Percentiles rank a stretch among this genome's conserved stretches.
These are phyloP conservation scores for Aplosporella prunicola DNA, from an alignment of 2,329 filamentous ascomycete genomes.

Conservation along the genomic window DNA sequence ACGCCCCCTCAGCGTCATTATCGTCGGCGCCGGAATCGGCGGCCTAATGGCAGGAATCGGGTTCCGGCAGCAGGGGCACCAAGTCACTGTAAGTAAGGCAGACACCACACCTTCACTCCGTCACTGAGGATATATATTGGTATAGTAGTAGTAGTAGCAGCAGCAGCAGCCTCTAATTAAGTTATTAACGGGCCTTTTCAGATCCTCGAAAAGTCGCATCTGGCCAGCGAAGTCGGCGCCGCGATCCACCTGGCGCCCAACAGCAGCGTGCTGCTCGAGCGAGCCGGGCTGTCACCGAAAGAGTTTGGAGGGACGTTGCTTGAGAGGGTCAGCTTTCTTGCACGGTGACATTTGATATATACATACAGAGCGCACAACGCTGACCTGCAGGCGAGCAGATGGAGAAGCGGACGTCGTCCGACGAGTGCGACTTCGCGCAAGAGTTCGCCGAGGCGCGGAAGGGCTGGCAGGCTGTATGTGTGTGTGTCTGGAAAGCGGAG, in stretches of 20 bases:
- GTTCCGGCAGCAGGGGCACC: constrained; percentile 44
- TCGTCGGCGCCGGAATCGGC: constrained; percentile 42
- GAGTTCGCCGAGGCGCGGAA: background rate
- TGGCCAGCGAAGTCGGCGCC: constrained; percentile 49
- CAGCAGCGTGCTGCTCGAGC: constrained; percentile 45
- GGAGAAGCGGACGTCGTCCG: too few species aligned
- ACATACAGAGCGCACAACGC: too few species aligned
- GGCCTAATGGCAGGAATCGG: constrained; percentile 45
- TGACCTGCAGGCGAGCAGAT: too few species aligned
- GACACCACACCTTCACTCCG: too few species aligned
- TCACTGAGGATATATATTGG: too few species aligned
- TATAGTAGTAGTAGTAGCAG: too few species aligned
- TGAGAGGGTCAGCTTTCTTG: constrained; percentile 3
- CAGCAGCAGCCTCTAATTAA: background rate
- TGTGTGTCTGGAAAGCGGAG: too few species aligned
- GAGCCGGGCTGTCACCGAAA: constrained; percentile 35
- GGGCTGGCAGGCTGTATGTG: constrained; percentile 4
- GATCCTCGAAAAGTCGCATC: constrained; percentile 48
- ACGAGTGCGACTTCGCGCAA: too few species aligned
- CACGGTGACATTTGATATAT: too few species aligned
- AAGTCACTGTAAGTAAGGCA: constrained; percentile 30
- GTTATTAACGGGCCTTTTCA: too few species aligned
- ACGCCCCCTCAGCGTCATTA: constrained; percentile 23
- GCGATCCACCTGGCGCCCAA: constrained; percentile 57
- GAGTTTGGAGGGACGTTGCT: constrained; percentile 26